phyloP scores from a whole-genome alignment of 768 basidiomycete genomes.

The Pluteus cervinus region DNA sequence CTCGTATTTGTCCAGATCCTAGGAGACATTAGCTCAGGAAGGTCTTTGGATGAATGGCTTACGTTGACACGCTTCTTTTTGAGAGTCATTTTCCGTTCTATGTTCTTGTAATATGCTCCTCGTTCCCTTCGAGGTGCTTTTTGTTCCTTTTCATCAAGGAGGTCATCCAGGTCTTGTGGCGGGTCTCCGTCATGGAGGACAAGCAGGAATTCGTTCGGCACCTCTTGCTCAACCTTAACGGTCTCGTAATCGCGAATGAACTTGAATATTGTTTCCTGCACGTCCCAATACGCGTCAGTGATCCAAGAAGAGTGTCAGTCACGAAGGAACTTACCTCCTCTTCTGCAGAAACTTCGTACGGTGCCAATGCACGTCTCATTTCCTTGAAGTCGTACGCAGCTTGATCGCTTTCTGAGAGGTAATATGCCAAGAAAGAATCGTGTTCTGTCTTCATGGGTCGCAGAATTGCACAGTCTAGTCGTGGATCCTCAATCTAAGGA shows the following conservation, averaged over 20 bases:
- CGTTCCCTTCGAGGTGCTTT: conserved; percentile 30
- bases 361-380: conserved; percentile 34
- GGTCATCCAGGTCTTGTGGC: conserved; percentile 25
- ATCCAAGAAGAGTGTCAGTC: too few species aligned
- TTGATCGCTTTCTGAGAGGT: conserved; percentile 73
- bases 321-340: conserved; percentile 39
- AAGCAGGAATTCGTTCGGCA: conserved; percentile 77
- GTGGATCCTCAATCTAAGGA: conserved; percentile 64
- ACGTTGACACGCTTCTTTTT: conserved; percentile 84
- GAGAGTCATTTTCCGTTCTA: conserved; percentile 81
- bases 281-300: background rate
- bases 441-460: conserved; percentile 86
- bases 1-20: conserved; percentile 67
- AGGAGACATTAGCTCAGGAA: conserved; percentile 7
- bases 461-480: conserved; percentile 79
- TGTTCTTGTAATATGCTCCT: conserved; percentile 86
- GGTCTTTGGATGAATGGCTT: conserved; percentile 18
- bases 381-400: conserved; percentile 63
- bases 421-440: conserved; percentile 83
- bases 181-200: conserved; percentile 60
- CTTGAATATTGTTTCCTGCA: conserved; percentile 64
- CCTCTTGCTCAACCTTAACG: conserved; percentile 81
- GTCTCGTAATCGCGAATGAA: conserved; percentile 84
- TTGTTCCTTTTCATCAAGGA: conserved; percentile 25
- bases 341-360: conserved; percentile 44